These are phyloP conservation scores for Nicotiana paniculata DNA, from an alignment of 257 asterid genomes.

Conservation along the genomic window DNA sequence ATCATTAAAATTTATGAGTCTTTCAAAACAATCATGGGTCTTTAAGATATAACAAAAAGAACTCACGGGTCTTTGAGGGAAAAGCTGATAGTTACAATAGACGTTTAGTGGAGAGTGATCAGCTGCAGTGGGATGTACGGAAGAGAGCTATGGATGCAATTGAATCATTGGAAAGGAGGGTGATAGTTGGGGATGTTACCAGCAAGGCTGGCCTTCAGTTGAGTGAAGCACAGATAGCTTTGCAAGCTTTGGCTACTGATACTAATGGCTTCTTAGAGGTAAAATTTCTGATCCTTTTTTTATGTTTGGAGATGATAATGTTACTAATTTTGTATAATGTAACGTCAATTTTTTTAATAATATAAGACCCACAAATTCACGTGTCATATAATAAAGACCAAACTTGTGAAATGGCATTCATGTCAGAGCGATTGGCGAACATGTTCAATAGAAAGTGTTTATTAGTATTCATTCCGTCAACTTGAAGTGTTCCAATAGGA, in stretches of 20 bases:
- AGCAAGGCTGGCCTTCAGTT: conserved; percentile 81
- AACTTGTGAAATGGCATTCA: no score
- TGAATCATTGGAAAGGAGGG: conserved; percentile 74
- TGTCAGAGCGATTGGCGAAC: no score
- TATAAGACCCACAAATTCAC: no score
- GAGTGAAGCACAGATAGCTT: conserved; percentile 81
- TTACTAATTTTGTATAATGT: background rate
- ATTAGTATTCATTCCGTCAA: no score
- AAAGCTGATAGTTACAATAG: background rate
- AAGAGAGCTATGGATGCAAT: conserved; percentile 78
- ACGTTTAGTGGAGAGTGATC: conserved; percentile 65
- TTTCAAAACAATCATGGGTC: background rate
- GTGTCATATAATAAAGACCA: no score
- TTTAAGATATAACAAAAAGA: background rate
- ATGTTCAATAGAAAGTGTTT: no score
- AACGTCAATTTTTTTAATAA: background rate
- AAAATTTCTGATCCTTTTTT: background rate
- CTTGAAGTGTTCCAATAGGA: no score
- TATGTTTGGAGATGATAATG: background rate
- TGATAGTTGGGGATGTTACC: conserved; percentile 83
- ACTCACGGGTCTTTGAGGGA: background rate
- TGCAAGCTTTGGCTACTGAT: conserved; percentile 93
- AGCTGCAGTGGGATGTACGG: conserved; percentile 59
- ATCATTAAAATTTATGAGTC: background rate
- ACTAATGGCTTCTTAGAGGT: conserved; percentile 87